phyloP scores from a whole-genome alignment of 2,329 filamentous ascomycete genomes.

The Knufia fluminis region DNA sequence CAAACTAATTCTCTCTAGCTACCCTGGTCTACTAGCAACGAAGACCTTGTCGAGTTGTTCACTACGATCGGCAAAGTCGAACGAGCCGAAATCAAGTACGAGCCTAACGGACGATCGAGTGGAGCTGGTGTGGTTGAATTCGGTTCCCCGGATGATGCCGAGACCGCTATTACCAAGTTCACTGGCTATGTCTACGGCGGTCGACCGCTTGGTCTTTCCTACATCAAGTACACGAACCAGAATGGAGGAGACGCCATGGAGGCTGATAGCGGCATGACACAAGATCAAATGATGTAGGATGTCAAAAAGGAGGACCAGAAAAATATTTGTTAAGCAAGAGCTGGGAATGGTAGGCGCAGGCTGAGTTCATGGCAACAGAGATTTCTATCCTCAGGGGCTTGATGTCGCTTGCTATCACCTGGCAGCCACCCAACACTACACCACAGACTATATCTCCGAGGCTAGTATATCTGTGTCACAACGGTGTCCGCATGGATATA shows the following conservation, averaged over 20 bases:
- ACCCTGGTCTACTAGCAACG: constrained; percentile 98
- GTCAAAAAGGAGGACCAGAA: background rate
- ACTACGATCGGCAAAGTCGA: constrained; percentile 97
- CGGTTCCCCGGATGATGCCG: constrained; percentile 69
- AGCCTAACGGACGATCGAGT: constrained; percentile 87
- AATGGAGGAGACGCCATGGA: constrained; percentile 68
- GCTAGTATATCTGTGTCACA: too few relatives aligned
- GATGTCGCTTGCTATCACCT: background rate
- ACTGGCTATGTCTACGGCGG: constrained; percentile 96
- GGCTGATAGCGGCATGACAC: constrained; percentile 62
- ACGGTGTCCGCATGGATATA: too few relatives aligned
- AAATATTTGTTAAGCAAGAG: background rate
- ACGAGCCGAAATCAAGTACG: constrained; percentile 98
- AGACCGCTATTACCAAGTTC: constrained; percentile 92
- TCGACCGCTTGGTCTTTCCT: constrained; percentile 83
- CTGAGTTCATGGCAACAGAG: background rate
- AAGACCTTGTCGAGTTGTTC: constrained; percentile 92
- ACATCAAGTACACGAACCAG: constrained; percentile 80
- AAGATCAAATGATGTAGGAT: constrained; percentile 89
- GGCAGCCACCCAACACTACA: too few relatives aligned
- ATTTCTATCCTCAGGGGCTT: background rate
- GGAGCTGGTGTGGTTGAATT: constrained; percentile 97
- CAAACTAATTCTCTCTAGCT: constrained; percentile 49
- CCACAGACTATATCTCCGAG: too few relatives aligned
- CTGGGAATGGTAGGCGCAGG: background rate